Evolutionary conservation across 1,284 basidiomycete genomes (phyloP), one percentile per base, ranked within the genome.

Genomic region (Ceratobasidium papillatum): DNA sequence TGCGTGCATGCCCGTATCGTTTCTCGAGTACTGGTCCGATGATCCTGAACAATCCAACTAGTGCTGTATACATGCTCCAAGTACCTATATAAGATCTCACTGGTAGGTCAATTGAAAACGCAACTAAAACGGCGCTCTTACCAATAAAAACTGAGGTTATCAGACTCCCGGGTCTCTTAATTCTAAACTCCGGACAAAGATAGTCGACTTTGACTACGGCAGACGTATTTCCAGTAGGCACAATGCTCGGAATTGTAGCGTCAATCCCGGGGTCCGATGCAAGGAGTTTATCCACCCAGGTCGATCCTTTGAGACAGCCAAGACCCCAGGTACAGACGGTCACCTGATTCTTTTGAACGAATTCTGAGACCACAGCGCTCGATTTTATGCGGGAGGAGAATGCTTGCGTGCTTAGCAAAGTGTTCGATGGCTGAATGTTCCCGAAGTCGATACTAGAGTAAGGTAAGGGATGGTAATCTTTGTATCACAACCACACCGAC

Each of bases 81-180:
- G 63, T 65, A 19, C 63, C 63, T 65, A 25, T 19, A 51, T n/a
- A n/a, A n/a, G n/a, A n/a, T n/a, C n/a, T n/a, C n/a, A n/a, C n/a
- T n/a, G n/a, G n/a, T n/a, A n/a, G n/a, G n/a, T n/a, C 25, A 27
- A 11, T 12, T 25, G 3, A 38, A 25, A 14, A n/a, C 34, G 11
- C 30, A 27, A 9, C 11, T 8, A 41, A 8, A 7, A 19, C 22
- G 7, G 14, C 4, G 36, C 8, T 41, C 7, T 41, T 3, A 65
- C 63, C 63, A 38, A 65, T 65, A 25, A 65, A 65, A 2, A 65
- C 63, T 17, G 63, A 65, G 9, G 47, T 36, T 14, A 65, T 22
- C 14, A 65, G 27, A 12, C 63, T 65, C 7, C 63, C 63, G 17
- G 47, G 17, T 22, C 63, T 51, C 22, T 65, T 65, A 5, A 65